These are phyloP conservation scores for Cyclotella baltica DNA, from an alignment of 108 stramenopile species.

Conservation along the genomic window DNA sequence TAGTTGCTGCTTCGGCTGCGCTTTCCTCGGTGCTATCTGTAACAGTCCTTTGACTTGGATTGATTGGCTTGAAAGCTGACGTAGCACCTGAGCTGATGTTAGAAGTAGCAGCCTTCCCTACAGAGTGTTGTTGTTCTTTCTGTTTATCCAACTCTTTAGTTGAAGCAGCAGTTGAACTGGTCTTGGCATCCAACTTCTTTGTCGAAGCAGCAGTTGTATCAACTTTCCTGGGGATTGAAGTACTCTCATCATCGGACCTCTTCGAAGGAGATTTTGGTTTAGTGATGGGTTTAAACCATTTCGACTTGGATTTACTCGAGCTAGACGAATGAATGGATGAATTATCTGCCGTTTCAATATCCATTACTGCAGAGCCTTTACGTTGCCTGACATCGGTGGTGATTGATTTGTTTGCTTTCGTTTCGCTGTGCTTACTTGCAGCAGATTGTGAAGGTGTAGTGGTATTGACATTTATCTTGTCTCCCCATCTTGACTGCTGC, in stretches of 20 bases:
- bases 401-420: too few relatives aligned
- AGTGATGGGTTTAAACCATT: neutral
- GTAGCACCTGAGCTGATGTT: neutral
- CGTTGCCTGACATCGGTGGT: neutral
- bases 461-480: too few relatives aligned
- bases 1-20: neutral
- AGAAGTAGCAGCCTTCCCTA: neutral
- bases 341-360: neutral
- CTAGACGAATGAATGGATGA: neutral
- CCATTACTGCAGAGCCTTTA: neutral
- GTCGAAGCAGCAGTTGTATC: neutral
- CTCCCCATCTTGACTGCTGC: too few relatives aligned
- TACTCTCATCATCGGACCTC: neutral
- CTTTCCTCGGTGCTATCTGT: neutral
- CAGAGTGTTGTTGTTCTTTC: neutral
- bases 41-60: neutral
- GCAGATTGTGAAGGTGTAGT: too few relatives aligned
- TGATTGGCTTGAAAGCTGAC: conserved; percentile 10
- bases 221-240: neutral
- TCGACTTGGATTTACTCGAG: conserved; percentile 1
- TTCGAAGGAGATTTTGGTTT: too few relatives aligned
- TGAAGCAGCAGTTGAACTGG: neutral
- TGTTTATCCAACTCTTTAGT: neutral
- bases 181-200: neutral
- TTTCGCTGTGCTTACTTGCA: too few relatives aligned